phyloP scores from a whole-genome alignment of 352 stramenopile species.

The Phytophthora vignae region DNA sequence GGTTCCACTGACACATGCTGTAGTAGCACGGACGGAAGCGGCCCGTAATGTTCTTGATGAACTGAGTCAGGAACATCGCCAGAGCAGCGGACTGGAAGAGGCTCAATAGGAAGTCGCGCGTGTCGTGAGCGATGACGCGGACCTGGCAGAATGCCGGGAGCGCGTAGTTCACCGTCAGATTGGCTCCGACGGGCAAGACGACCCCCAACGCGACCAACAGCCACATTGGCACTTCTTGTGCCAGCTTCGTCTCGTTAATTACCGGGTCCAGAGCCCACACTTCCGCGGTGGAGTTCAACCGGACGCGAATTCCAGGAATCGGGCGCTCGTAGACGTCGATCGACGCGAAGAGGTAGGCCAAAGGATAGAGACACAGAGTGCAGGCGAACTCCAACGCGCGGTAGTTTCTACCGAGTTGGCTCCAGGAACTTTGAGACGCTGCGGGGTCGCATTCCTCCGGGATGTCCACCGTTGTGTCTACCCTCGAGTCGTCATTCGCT shows the following conservation, averaged over 20 bases:
- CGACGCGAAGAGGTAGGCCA: slow-evolving; percentile 51
- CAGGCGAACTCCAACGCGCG: slow-evolving; percentile 58
- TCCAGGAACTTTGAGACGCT: slow-evolving; percentile 3
- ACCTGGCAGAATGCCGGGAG: slow-evolving; percentile 51
- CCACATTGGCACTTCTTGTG: slow-evolving; percentile 54
- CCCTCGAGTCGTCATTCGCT: background rate
- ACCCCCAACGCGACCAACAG: slow-evolving; percentile 38
- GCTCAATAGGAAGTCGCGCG: slow-evolving; percentile 72
- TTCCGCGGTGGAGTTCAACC: slow-evolving; percentile 40
- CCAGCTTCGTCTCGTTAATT: slow-evolving; percentile 45
- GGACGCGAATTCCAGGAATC: slow-evolving; percentile 52
- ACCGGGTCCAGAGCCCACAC: slow-evolving; percentile 53
- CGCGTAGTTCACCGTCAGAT: slow-evolving; percentile 60
- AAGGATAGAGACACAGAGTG: slow-evolving; percentile 46
- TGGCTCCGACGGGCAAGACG: slow-evolving; percentile 44
- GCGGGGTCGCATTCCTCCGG: background rate
- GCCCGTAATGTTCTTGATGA: slow-evolving; percentile 71
- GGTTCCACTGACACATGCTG: slow-evolving; percentile 77
- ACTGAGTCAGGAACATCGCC: slow-evolving; percentile 61
- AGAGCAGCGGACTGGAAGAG: slow-evolving; percentile 54
- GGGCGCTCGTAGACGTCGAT: slow-evolving; percentile 52
- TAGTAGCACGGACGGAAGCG: slow-evolving; percentile 79
- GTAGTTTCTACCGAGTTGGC: slow-evolving; percentile 30
- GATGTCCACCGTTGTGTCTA: slow-evolving; percentile 13
- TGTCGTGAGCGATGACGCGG: slow-evolving; percentile 63